These are phyloP conservation scores for Allium sativum DNA, from an alignment of 106 monocot species.

Conservation along the genomic window DNA sequence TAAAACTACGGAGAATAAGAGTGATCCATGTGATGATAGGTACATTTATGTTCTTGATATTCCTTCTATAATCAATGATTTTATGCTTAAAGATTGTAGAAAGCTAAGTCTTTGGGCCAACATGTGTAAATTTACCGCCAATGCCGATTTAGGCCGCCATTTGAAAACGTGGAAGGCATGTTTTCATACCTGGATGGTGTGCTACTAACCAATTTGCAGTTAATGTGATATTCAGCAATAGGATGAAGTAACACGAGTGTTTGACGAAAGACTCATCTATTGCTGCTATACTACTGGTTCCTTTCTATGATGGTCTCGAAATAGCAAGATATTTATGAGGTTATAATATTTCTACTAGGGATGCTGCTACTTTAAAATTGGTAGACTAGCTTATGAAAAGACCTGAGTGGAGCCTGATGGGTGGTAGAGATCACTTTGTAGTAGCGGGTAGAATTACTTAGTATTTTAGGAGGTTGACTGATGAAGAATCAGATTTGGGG, in stretches of 20 bases:
- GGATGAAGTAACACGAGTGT: constrained; percentile 90
- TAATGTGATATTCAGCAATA: constrained; percentile 70
- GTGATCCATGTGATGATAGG: constrained; percentile 64
- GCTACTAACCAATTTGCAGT: constrained; percentile 81
- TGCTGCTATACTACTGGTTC: constrained; percentile 72
- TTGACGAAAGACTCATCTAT: constrained; percentile 73
- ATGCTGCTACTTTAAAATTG: constrained; percentile 53
- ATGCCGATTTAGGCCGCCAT: constrained; percentile 66
- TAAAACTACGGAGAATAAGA: constrained; percentile 26
- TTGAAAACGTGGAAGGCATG: constrained; percentile 51
- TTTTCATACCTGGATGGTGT: constrained; percentile 80
- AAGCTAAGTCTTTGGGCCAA: constrained; percentile 64
- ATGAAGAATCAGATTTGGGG: constrained; percentile 51
- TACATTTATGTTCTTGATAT: constrained; percentile 86
- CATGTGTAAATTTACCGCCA: constrained; percentile 67
- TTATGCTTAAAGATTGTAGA: constrained; percentile 55
- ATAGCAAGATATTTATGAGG: constrained; percentile 72
- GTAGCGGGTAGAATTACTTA: constrained; percentile 72
- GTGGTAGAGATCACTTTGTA: constrained; percentile 75
- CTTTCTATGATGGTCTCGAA: constrained; percentile 86
- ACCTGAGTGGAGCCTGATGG: constrained; percentile 73
- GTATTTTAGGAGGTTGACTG: constrained; percentile 56
- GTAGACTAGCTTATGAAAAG: constrained; percentile 62
- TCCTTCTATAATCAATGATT: constrained; percentile 51
- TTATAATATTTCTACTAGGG: constrained; percentile 44